Conservation (phyloP, 2,329 filamentous ascomycete genomes). For the Phialophora macrospora region DNA sequence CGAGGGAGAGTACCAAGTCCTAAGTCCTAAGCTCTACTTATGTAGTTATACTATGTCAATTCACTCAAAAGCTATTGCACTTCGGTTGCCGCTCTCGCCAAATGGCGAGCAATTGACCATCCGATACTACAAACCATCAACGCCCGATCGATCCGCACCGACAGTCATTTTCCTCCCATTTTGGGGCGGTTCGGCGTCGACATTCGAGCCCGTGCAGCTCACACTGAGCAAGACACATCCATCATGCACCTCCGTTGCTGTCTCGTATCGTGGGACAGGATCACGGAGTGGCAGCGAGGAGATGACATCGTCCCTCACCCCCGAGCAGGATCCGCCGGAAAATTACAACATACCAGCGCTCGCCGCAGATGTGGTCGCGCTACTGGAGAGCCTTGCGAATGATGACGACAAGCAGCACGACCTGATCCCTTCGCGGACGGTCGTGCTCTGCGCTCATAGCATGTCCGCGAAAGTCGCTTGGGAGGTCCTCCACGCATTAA, state of each 20-base stretch:
- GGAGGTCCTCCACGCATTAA: neutral
- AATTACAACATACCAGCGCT: slow-evolving; percentile 3
- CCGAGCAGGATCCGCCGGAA: neutral
- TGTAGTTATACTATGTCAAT: neutral
- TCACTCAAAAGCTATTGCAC: neutral
- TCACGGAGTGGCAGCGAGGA: neutral
- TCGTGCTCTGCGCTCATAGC: slow-evolving; percentile 17
- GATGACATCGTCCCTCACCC: neutral
- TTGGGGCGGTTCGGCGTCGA: slow-evolving; percentile 21
- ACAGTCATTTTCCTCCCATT: slow-evolving; percentile 19
- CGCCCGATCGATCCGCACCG: neutral
- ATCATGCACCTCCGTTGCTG: neutral
- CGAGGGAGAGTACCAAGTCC: too few species aligned
- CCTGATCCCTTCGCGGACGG: neutral
- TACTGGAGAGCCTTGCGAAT: neutral
- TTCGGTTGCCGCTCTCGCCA: neutral
- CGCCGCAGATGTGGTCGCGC: neutral
- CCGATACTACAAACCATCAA: slow-evolving; percentile 5
- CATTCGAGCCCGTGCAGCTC: slow-evolving; percentile 3
- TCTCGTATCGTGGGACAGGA: slow-evolving; percentile 17
- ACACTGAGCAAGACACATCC: neutral
- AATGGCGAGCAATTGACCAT: neutral
- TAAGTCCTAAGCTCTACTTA: too few species aligned
- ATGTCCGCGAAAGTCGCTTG: slow-evolving; percentile 18
- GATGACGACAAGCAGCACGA: neutral